These are phyloP conservation scores for Diaporthe aspalathi DNA, from an alignment of 2,329 filamentous ascomycete genomes.

Conservation along the genomic window DNA sequence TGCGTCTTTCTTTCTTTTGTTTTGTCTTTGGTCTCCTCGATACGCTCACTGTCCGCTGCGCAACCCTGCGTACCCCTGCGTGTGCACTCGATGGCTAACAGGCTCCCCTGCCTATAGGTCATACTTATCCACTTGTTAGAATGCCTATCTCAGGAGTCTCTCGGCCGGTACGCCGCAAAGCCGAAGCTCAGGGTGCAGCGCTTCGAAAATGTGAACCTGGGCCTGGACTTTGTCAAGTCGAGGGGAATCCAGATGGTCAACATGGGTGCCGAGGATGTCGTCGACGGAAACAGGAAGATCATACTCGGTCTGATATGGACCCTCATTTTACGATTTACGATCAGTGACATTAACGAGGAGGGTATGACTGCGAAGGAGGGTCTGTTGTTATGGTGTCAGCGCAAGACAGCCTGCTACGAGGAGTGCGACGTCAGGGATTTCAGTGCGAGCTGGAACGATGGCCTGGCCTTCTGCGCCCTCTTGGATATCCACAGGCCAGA, in stretches of 20 bases:
- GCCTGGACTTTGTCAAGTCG: slow-evolving; percentile 86
- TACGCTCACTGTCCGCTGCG: background rate
- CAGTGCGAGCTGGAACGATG: slow-evolving; percentile 96
- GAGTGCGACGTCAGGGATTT: slow-evolving; percentile 97
- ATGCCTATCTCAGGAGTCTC: slow-evolving; percentile 92
- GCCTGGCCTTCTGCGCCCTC: slow-evolving; percentile 93
- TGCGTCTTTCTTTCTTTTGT: slow-evolving; percentile 60
- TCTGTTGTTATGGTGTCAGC: slow-evolving; percentile 94
- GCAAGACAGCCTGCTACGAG: slow-evolving; percentile 98
- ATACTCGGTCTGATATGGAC: slow-evolving; percentile 98
- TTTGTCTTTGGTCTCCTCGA: background rate
- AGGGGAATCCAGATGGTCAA: slow-evolving; percentile 97
- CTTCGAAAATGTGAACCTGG: slow-evolving; percentile 98
- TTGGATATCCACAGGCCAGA: slow-evolving; percentile 97
- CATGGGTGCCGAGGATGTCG: slow-evolving; percentile 97
- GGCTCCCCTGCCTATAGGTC: slow-evolving; percentile 65
- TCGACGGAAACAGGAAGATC: slow-evolving; percentile 97
- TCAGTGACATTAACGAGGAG: slow-evolving; percentile 98
- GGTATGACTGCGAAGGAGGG: slow-evolving; percentile 98
- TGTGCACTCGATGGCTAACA: slow-evolving; percentile 10
- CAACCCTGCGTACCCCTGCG: slow-evolving; percentile 1
- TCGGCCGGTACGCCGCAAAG: slow-evolving; percentile 95
- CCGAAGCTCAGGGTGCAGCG: slow-evolving; percentile 95
- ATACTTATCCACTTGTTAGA: slow-evolving; percentile 97
- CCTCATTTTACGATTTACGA: slow-evolving; percentile 96